These are phyloP conservation scores for Mycena alexandri DNA, from an alignment of 768 basidiomycete species.

Conservation along the genomic window DNA sequence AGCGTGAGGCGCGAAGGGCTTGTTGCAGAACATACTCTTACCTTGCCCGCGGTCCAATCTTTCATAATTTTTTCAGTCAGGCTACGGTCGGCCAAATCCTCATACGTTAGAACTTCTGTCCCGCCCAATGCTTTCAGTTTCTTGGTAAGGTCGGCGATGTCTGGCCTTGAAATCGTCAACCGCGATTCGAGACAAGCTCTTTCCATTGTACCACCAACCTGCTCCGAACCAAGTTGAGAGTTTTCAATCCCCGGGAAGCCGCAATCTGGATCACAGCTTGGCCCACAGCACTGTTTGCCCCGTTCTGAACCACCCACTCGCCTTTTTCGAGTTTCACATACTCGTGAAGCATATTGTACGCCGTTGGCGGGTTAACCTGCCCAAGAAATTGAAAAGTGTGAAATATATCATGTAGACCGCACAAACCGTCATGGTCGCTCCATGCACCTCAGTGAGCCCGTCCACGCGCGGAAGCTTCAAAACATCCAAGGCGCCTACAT, in stretches of 20 bases:
- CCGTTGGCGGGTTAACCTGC: conserved; percentile 85
- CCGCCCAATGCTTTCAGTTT: conserved; percentile 75
- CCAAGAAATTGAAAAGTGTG: background rate
- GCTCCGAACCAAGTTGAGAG: conserved; percentile 85
- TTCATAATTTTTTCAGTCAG: conserved; percentile 64
- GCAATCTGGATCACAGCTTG: conserved; percentile 91
- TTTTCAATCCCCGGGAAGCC: conserved; percentile 75
- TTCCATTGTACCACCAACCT: conserved; percentile 55
- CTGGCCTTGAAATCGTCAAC: conserved; percentile 55
- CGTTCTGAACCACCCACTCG: conserved; percentile 90
- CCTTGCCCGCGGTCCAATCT: conserved; percentile 75
- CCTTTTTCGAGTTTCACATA: conserved; percentile 74
- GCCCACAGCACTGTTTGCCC: conserved; percentile 88
- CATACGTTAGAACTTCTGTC: conserved; percentile 82
- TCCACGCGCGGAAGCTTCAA: conserved; percentile 66
- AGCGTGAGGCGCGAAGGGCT: background rate
- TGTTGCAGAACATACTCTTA: conserved; percentile 41
- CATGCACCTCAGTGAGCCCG: conserved; percentile 69
- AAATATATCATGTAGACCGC: background rate
- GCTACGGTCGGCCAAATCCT: conserved; percentile 72
- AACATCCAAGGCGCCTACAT: conserved; percentile 67
- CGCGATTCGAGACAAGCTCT: background rate
- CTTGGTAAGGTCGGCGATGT: conserved; percentile 62
- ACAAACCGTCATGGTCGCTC: conserved; percentile 81
- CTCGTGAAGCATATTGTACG: conserved; percentile 84